Evolutionary conservation across 805 yeast species (phyloP).

Genomic region (Pichia deserticola): DNA sequence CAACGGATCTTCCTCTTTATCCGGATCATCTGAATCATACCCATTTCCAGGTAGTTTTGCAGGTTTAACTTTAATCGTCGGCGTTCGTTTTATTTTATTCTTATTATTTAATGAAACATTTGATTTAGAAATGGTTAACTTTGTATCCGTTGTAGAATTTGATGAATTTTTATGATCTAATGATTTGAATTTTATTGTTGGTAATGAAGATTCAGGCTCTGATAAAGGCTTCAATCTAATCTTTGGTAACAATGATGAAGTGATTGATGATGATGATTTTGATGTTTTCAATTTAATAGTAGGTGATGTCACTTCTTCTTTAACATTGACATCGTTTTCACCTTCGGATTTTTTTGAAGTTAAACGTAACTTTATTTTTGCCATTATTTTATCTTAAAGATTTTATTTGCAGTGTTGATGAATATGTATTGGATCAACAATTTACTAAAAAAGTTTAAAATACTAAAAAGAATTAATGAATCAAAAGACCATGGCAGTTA

Average conservation of each 20-base stretch:
- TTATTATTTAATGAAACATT: too few relatives aligned
- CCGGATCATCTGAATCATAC: constrained; percentile 95
- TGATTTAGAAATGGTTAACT: constrained; percentile 19
- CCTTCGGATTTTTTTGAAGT: constrained; percentile 1
- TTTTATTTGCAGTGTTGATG: too few relatives aligned
- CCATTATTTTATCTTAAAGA: not conserved
- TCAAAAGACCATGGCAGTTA: too few relatives aligned
- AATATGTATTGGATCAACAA: too few relatives aligned
- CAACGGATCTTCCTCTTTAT: constrained; percentile 88
- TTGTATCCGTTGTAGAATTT: constrained; percentile 6
- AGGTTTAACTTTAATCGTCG: constrained; percentile 47
- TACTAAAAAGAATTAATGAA: too few relatives aligned
- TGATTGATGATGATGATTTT: not conserved
- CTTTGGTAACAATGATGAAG: constrained; percentile 6
- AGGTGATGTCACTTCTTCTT: constrained; percentile 13
- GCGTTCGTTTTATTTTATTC: constrained; percentile 20
- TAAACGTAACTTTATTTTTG: constrained; percentile 4
- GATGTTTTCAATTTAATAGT: constrained; percentile 22
- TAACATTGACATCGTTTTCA: not conserved
- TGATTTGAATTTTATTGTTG: constrained; percentile 52
- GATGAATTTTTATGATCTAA: constrained; percentile 35
- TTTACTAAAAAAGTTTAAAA: too few relatives aligned
- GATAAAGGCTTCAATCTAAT: constrained; percentile 10
- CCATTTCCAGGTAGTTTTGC: constrained; percentile 86
- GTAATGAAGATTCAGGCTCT: constrained; percentile 14